phyloP scores from a whole-genome alignment of 2,329 filamentous ascomycete species.

The Macrophomina phaseolina region DNA sequence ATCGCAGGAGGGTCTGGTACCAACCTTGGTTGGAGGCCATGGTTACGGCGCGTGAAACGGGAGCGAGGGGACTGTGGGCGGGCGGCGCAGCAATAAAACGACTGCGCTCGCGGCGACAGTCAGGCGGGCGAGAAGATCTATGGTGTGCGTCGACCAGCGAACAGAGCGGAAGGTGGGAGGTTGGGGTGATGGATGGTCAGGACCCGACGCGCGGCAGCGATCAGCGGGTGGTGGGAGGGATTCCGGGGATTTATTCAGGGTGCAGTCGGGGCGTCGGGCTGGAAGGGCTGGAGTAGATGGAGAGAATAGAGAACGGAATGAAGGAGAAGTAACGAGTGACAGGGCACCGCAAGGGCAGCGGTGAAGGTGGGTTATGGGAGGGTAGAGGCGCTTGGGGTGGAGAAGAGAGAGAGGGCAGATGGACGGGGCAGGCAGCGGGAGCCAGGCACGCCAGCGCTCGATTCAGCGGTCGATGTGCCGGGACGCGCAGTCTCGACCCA shows the following conservation, averaged over 20 bases:
- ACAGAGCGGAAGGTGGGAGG: not conserved
- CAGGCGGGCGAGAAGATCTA: not conserved
- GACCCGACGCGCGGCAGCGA: conserved; percentile 20
- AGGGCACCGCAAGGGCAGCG: conserved; percentile 22
- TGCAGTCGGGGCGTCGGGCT: not conserved
- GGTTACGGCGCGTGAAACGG: not conserved
- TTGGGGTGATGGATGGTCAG: not conserved
- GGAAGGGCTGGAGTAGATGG: not conserved
- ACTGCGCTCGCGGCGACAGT: conserved; percentile 13
- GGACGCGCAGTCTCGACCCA: conserved; percentile 26
- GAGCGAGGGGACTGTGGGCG: not conserved
- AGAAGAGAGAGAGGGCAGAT: conserved; percentile 19
- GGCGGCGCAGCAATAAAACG: not conserved
- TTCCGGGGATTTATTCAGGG: conserved; percentile 20
- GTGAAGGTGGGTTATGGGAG: conserved; percentile 21
- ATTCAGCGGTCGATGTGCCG: conserved; percentile 19
- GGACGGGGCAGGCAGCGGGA: conserved; percentile 6
- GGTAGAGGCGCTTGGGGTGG: conserved; percentile 18
- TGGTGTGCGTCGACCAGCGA: conserved; percentile 24
- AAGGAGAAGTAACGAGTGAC: conserved; percentile 24
- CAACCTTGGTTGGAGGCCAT: conserved; percentile 21
- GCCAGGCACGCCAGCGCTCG: conserved; percentile 22
- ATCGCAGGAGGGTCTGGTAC: not conserved
- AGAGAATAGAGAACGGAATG: conserved; percentile 15
- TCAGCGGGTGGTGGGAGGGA: conserved; percentile 18